Percentiles rank a stretch among this genome's conserved stretches.
These are phyloP conservation scores for Candida rishiriensis DNA, from an alignment of 805 yeast species.

Conservation along the genomic window DNA sequence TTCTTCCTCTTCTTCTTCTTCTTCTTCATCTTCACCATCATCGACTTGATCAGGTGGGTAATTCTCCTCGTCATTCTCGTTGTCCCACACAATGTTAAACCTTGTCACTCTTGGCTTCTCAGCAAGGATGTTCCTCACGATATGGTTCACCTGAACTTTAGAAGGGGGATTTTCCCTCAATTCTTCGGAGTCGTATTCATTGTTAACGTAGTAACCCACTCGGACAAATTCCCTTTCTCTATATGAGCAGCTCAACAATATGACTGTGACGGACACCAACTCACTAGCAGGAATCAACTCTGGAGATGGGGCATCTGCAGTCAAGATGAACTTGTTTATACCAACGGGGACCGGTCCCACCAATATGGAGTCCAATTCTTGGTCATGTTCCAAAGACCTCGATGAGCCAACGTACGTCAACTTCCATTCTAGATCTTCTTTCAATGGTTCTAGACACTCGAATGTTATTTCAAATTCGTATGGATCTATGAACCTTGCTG, in stretches of 20 bases:
- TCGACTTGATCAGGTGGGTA: conserved; percentile 78
- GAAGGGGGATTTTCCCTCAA: conserved; percentile 90
- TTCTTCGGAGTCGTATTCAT: conserved; percentile 93
- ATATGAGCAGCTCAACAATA: conserved; percentile 86
- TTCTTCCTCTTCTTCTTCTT: conserved; percentile 48
- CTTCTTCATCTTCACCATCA: conserved; percentile 58
- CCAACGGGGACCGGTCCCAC: conserved; percentile 99
- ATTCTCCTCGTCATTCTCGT: conserved; percentile 49
- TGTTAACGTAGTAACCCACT: conserved; percentile 96
- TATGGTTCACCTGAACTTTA: conserved; percentile 90
- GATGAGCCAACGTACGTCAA: conserved; percentile 96
- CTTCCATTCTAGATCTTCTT: conserved; percentile 95
- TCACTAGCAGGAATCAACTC: conserved; percentile 95
- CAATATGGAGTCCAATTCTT: conserved; percentile 90
- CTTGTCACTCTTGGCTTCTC: conserved; percentile 97
- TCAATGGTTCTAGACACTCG: conserved; percentile 90
- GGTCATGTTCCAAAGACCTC: conserved; percentile 91
- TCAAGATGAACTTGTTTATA: conserved; percentile 83
- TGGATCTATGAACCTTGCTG: conserved; percentile 89
- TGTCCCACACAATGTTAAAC: conserved; percentile 96
- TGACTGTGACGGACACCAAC: conserved; percentile 91
- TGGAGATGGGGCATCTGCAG: conserved; percentile 96
- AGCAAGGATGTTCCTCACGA: conserved; percentile 89
- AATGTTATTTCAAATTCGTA: conserved; percentile 97
- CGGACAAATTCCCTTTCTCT: conserved; percentile 92